These are phyloP conservation scores for Saraca asoca DNA, from an alignment of 331 rosid genomes.

Conservation along the genomic window DNA sequence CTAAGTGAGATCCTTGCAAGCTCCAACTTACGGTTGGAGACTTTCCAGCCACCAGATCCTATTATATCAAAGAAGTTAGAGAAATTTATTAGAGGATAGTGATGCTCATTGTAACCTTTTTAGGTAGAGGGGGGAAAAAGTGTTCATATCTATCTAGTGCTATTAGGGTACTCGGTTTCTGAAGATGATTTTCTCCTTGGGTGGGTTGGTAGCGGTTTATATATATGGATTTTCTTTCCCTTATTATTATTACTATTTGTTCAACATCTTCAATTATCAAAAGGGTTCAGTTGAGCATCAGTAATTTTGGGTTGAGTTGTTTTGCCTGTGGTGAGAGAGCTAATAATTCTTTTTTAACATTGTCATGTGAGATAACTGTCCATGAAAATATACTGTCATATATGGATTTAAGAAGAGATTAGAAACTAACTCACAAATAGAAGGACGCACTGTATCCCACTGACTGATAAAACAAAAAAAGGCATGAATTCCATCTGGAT, in stretches of 20 bases:
- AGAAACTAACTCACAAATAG: no score
- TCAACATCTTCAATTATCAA: conserved; percentile 43
- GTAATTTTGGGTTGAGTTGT: conserved; percentile 14
- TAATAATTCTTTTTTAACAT: conserved; percentile 7
- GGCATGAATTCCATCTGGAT: no score
- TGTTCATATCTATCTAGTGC: conserved; percentile 34
- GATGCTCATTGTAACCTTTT: conserved; percentile 60
- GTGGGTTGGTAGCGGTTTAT: conserved; percentile 35
- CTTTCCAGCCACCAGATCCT: conserved; percentile 63
- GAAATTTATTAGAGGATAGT: conserved; percentile 59
- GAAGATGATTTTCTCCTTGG: conserved; percentile 32
- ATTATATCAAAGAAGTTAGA: conserved; percentile 60
- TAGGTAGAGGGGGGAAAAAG: conserved; percentile 16
- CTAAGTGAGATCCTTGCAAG: conserved; percentile 45
- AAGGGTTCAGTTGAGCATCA: conserved; percentile 56
- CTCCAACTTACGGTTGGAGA: conserved; percentile 60
- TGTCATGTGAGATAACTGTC: background rate
- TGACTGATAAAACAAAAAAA: no score
- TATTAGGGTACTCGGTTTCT: conserved; percentile 43
- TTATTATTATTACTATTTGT: conserved; percentile 30
- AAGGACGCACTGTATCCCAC: no score
- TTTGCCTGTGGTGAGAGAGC: background rate
- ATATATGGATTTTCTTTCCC: conserved; percentile 39
- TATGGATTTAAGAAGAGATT: no score
- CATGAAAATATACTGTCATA: background rate